Conservation (phyloP, 2,329 filamentous ascomycete genomes). For the Penicillium rolfsii region DNA sequence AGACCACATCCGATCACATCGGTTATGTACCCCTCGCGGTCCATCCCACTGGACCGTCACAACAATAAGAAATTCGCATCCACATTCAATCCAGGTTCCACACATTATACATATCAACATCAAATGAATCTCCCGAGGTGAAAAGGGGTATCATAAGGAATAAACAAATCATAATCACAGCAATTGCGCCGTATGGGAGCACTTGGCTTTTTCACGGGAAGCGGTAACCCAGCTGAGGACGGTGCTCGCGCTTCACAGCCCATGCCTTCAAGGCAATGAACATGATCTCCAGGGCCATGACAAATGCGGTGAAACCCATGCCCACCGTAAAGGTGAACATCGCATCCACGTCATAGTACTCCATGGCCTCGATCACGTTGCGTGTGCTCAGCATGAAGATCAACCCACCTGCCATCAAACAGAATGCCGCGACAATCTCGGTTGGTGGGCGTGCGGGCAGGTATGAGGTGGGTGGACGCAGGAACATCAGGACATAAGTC, state of each 20-base stretch:
- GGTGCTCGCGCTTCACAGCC: slow-evolving; percentile 60
- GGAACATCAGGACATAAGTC: slow-evolving; percentile 78
- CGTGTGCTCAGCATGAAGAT: slow-evolving; percentile 90
- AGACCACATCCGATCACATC: background rate
- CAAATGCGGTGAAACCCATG: slow-evolving; percentile 77
- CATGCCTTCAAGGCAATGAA: slow-evolving; percentile 85
- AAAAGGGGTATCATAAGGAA: slow-evolving; percentile 7
- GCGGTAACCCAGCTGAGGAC: slow-evolving; percentile 35
- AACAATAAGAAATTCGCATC: background rate
- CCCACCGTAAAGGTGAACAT: slow-evolving; percentile 93
- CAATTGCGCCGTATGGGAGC: background rate
- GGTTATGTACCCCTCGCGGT: background rate
- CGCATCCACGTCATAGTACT: slow-evolving; percentile 75
- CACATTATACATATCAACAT: background rate
- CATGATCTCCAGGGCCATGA: slow-evolving; percentile 83
- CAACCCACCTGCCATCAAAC: slow-evolving; percentile 81
- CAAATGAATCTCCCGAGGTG: slow-evolving; percentile 1
- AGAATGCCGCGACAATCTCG: slow-evolving; percentile 85
- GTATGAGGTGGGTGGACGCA: slow-evolving; percentile 78
- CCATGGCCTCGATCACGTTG: slow-evolving; percentile 77
- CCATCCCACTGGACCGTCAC: background rate
- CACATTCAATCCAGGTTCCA: background rate
- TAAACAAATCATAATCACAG: background rate
- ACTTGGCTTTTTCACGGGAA: slow-evolving; percentile 29
- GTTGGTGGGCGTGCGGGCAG: slow-evolving; percentile 84